These are phyloP conservation scores for Podila epigama DNA, from an alignment of 192 early-diverging fungal genomes.

Conservation along the genomic window DNA sequence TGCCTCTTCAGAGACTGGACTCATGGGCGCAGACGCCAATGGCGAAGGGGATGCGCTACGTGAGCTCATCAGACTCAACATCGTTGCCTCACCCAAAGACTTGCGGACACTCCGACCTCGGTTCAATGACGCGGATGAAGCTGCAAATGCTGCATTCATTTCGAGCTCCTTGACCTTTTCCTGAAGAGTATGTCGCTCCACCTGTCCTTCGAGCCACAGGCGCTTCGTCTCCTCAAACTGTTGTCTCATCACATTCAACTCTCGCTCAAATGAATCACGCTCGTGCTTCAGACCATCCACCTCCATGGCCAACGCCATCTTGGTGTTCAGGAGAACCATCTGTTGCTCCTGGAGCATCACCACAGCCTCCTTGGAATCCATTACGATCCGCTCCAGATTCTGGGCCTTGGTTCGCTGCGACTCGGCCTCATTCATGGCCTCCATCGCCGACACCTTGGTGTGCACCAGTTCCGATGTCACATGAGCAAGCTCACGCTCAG, in stretches of 20 bases:
- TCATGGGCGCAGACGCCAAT: constrained; percentile 17
- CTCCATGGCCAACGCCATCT: constrained; percentile 44
- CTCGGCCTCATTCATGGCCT: constrained; percentile 49
- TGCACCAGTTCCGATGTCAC: constrained; percentile 32
- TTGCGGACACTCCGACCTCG: constrained; percentile 32
- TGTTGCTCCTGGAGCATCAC: constrained; percentile 41
- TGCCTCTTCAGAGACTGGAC: constrained; percentile 11
- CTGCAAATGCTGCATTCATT: constrained; percentile 39
- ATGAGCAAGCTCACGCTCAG: constrained; percentile 37
- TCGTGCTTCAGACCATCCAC: constrained; percentile 24
- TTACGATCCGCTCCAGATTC: constrained; percentile 14
- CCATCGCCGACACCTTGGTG: constrained; percentile 40
- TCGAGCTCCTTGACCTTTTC: constrained; percentile 48
- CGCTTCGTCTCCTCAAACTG: constrained; percentile 45
- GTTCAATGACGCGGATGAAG: constrained; percentile 4
- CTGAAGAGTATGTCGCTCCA: constrained; percentile 31
- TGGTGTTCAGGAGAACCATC: constrained; percentile 30
- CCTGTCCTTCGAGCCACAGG: constrained; percentile 30
- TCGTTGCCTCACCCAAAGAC: constrained; percentile 31
- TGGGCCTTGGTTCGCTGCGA: constrained; percentile 32
- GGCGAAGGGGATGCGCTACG: constrained; percentile 40
- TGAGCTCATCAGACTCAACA: constrained; percentile 29
- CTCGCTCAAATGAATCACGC: constrained; percentile 20
- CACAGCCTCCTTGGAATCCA: constrained; percentile 44
- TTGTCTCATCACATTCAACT: constrained; percentile 26